phyloP scores from a whole-genome alignment of 768 basidiomycete species.

The Boletus pseudo-olivaceus region DNA sequence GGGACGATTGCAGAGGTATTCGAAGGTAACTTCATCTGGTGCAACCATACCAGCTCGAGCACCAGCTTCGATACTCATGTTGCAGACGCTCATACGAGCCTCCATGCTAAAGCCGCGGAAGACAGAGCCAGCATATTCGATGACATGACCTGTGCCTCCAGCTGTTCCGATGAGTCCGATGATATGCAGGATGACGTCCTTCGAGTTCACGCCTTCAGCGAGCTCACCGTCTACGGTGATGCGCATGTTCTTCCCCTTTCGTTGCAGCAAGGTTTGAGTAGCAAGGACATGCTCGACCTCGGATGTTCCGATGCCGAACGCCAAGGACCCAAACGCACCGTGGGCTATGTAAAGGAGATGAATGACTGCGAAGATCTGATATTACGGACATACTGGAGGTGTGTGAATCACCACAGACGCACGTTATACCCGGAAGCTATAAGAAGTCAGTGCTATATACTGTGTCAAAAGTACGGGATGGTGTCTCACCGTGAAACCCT shows the following conservation, averaged over 20 bases:
- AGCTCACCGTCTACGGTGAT: slow-evolving; percentile 84
- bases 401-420: slow-evolving; percentile 92
- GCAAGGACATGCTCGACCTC: slow-evolving; percentile 94
- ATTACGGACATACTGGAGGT: slow-evolving; percentile 66
- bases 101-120: slow-evolving; percentile 87
- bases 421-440: slow-evolving; percentile 72
- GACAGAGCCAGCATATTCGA: slow-evolving; percentile 89
- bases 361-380: background rate
- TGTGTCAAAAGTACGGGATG: background rate
- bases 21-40: slow-evolving; percentile 83
- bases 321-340: slow-evolving; percentile 89
- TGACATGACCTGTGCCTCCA: slow-evolving; percentile 87
- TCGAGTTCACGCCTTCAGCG: slow-evolving; percentile 78
- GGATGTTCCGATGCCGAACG: slow-evolving; percentile 91
- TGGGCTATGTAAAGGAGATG: slow-evolving; percentile 52
- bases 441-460: background rate
- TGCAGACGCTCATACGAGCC: slow-evolving; percentile 86
- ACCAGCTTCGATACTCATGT: slow-evolving; percentile 95
- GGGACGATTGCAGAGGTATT: slow-evolving; percentile 77
- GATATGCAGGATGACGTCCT: slow-evolving; percentile 88
- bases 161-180: slow-evolving; percentile 93
- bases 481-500: slow-evolving; percentile 77
- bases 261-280: slow-evolving; percentile 85
- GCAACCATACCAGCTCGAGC: slow-evolving; percentile 93
- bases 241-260: slow-evolving; percentile 89